Evolutionary conservation across 2,329 filamentous ascomycete genomes (phyloP), one percentile per base, ranked within the genome.

Genomic region (Sclerotinia borealis): DNA sequence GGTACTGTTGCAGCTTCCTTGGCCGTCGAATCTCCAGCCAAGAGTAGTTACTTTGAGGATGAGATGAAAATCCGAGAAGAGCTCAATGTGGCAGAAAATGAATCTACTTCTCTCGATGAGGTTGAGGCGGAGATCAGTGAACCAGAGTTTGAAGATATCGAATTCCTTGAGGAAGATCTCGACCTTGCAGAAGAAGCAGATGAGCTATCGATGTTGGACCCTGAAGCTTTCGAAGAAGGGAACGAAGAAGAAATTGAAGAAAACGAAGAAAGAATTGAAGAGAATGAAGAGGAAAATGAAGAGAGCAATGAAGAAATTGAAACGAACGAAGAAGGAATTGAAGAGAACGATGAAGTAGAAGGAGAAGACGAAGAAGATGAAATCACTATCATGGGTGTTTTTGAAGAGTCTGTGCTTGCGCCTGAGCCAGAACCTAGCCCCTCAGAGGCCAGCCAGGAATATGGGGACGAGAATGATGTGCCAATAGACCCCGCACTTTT

Each of bases 401-500:
- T 25, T 22, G 39, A 19, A 27, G 55, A 52, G 19, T 7, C 29
- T 52, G 17, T 22, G 17, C 47, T n/a, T 22, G 43, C 25, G 11
- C 43, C 43, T 15, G 34, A 29, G 13, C 29, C 7, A 19, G 80
- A 84, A 19, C 80, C 83, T 48, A 76, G 79, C 0, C 72, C 81
- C 3, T 88, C 86, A 0, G 84, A 87, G 65, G 81, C 82, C 1
- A 88, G 85, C 69, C 83, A 89, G 67, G 83, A 87, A 67, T 88
- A 88, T 69, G 85, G 81, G 2, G 85, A 90, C 68, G 87, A 90
- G 72, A 89, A 89, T 72, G 78, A 80, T 36, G 75, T 84, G 11
- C 85, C 82, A 4, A 78, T 84, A 25, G 82, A 86, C 64, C 81
- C 81, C 22, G 76, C 76, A 27, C 74, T 84, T 37, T 65, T 79